Percentiles rank a stretch among this genome's conserved stretches.
Evolutionary conservation across 2,329 filamentous ascomycete genomes (phyloP).

Genomic region (Phaeophleospora eucalypticola): DNA sequence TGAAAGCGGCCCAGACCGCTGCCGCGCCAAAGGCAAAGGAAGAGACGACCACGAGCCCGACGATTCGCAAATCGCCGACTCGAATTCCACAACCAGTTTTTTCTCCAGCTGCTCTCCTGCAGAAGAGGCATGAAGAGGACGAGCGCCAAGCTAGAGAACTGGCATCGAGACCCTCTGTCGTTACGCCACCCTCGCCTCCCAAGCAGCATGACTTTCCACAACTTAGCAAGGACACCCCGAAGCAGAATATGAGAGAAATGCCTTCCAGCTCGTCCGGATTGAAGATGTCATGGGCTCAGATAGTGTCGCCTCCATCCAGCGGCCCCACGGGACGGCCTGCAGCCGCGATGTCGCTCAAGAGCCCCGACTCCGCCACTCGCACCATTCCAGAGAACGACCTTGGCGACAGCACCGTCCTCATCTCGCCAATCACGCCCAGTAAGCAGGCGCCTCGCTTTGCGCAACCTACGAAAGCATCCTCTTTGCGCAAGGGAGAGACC

Average conservation of each 20-base stretch:
- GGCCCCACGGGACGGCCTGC: not conserved
- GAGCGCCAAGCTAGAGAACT: not conserved
- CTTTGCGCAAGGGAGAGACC: constrained; percentile 23
- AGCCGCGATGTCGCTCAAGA: not conserved
- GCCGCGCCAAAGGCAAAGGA: not conserved
- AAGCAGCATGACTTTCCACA: constrained; percentile 20
- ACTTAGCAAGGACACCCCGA: constrained; percentile 3
- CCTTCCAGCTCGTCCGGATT: constrained; percentile 1
- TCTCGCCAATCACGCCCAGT: not conserved
- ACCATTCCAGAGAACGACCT: not conserved
- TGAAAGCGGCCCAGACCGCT: not conserved
- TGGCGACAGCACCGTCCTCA: constrained; percentile 1
- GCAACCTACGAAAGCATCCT: constrained; percentile 28
- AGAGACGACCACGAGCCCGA: constrained; percentile 1
- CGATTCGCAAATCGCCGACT: not conserved
- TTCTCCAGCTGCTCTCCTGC: constrained; percentile 17
- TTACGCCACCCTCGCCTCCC: constrained; percentile 8
- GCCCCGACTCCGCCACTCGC: not conserved
- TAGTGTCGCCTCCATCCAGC: not conserved
- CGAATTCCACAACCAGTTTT: constrained; percentile 4
- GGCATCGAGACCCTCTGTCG: not conserved
- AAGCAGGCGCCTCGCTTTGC: constrained; percentile 26
- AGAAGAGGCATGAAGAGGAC: constrained; percentile 5
- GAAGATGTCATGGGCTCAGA: constrained; percentile 2
- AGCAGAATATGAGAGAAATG: not conserved